Evolutionary conservation across 352 stramenopile genomes (phyloP).

Genomic region (Pythium aquatile): DNA sequence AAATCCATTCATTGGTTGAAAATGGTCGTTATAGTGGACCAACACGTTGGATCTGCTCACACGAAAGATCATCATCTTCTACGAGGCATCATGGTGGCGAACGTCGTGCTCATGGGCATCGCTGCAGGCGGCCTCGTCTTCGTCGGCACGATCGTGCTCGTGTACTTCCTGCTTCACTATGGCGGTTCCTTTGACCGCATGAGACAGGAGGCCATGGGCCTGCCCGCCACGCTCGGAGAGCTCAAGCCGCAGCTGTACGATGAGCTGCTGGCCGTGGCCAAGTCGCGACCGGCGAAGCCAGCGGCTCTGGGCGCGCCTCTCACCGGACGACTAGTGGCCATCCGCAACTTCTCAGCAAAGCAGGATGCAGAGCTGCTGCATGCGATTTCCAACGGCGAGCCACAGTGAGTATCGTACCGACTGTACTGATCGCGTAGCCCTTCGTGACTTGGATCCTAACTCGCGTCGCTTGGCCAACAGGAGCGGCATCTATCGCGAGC

Average conservation of each 20-base stretch:
- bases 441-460: background rate
- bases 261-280: slow-evolving; percentile 64
- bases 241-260: slow-evolving; percentile 87
- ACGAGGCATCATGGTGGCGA: slow-evolving; percentile 41
- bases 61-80: background rate
- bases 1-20: background rate
- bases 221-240: slow-evolving; percentile 56
- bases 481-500: slow-evolving; percentile 57
- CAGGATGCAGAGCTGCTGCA: slow-evolving; percentile 40
- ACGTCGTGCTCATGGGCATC: slow-evolving; percentile 68
- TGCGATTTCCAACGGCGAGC: slow-evolving; percentile 47
- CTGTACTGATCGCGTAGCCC: background rate
- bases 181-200: slow-evolving; percentile 90
- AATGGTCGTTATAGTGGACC: background rate
- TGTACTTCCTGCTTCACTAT: slow-evolving; percentile 81
- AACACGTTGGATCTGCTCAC: background rate
- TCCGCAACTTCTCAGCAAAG: slow-evolving; percentile 42
- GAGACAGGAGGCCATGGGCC: slow-evolving; percentile 65
- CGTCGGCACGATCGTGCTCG: slow-evolving; percentile 70
- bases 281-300: slow-evolving; percentile 38
- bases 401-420: slow-evolving; percentile 25
- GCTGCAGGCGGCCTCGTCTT: slow-evolving; percentile 82
- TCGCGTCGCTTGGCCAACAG: slow-evolving; percentile 11
- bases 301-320: slow-evolving; percentile 35
- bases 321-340: slow-evolving; percentile 35